Base-by-base conservation (phyloP, 805 yeast genomes). In the Saturnispora dispora region DNA sequence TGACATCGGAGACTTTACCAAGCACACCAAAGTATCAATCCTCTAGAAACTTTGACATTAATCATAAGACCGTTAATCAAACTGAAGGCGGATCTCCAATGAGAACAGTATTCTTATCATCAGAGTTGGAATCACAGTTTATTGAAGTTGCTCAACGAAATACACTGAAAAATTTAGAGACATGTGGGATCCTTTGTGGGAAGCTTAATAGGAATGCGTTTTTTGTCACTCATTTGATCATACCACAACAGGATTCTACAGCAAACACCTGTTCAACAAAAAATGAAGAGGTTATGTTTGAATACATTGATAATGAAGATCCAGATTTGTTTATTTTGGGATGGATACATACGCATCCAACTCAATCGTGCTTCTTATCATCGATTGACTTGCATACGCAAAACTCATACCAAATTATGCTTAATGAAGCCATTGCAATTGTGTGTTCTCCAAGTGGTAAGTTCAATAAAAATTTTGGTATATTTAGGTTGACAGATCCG, bases 331-430 rank as follows among this genome's bases (percentile, higher is more conserved):
- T 82, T 58, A 76, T 82, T n/a, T 67, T 82, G 2, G 88, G 88
- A 3, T 82, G 88, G 88, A 82, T 82, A 49, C 88, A 82, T 62
- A 82, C 87, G 9, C 88, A 82, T 60, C 88, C 88, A 5, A 78
- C 86, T 10, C 88, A 82, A 60, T 70, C 84, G n/a, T 82, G 88
- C 56, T 82, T 82, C 60, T 63, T 82, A 62, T 77, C 83, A 11
- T 78, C 85, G 0, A 77, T 82, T 45, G 88, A 82, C 59, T 64
- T 82, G 49, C 88, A 82, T 63, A 82, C 87, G 2, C 87, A 82
- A 55, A 77, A 76, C 54, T 76, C 84, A 3, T 82, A 82, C 62
- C 88, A 82, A 64, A 71, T 81, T 47, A 81, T 82, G 87, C 67
- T 82, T 15, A 81, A 83, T 27, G 88, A 82, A 61, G 82, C 85